Percentiles rank a stretch among this genome's conserved stretches.
phyloP scores from a whole-genome alignment of 2,329 filamentous ascomycete species.

The Elsinoe fawcettii region DNA sequence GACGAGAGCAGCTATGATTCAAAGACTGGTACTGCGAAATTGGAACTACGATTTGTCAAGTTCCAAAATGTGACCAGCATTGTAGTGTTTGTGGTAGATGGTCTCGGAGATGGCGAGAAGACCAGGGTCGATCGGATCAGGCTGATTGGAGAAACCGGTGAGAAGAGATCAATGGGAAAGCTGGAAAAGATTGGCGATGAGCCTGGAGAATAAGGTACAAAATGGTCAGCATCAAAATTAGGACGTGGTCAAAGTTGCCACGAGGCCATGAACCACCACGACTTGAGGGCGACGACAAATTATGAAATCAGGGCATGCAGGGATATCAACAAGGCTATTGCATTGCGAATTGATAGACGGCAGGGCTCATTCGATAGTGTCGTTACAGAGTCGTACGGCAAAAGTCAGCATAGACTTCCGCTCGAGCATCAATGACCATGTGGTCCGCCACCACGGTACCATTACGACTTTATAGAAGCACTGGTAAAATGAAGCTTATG shows the following conservation, averaged over 20 bases:
- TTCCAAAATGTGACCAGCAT: slow-evolving; percentile 89
- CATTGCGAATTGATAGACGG: neutral
- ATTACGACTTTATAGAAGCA: neutral
- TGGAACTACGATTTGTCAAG: slow-evolving; percentile 79
- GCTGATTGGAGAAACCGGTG: slow-evolving; percentile 79
- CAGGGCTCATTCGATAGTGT: neutral
- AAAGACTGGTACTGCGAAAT: slow-evolving; percentile 43
- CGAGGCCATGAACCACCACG: neutral
- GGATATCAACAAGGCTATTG: neutral
- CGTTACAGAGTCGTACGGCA: slow-evolving; percentile 1
- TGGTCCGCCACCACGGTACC: neutral
- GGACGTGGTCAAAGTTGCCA: neutral
- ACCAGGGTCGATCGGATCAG: slow-evolving; percentile 71
- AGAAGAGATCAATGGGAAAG: slow-evolving; percentile 90
- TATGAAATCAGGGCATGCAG: neutral
- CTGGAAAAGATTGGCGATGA: slow-evolving; percentile 89
- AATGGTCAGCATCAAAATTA: neutral
- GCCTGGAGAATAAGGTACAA: slow-evolving; percentile 46
- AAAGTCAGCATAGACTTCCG: neutral
- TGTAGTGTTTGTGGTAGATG: slow-evolving; percentile 78
- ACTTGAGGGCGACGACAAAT: neutral
- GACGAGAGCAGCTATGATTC: slow-evolving; percentile 65
- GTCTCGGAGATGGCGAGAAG: slow-evolving; percentile 74
- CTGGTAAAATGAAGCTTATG: neutral
- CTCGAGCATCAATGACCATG: neutral